Percentiles rank a stretch among this genome's conserved stretches.
phyloP scores from a whole-genome alignment of 805 yeast genomes.

The Cyberlindnera amylophila region DNA sequence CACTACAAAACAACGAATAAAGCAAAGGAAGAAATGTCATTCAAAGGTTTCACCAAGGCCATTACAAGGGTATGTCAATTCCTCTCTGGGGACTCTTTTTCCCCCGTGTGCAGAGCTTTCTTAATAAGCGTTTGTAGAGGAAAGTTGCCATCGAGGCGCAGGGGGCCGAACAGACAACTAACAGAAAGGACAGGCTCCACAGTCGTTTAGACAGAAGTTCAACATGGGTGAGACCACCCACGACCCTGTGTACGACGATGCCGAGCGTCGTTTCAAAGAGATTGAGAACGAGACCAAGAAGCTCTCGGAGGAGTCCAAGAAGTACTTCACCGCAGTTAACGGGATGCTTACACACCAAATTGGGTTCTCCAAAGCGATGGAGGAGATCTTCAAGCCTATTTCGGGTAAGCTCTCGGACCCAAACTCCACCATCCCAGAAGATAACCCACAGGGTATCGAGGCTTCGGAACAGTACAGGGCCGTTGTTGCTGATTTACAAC shows the following conservation, averaged over 20 bases:
- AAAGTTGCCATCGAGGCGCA: no score
- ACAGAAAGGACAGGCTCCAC: slow-evolving; percentile 62
- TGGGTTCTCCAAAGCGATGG: slow-evolving; percentile 93
- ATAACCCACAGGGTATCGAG: slow-evolving; percentile 93
- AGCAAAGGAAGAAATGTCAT: slow-evolving; percentile 51
- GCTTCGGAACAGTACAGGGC: slow-evolving; percentile 91
- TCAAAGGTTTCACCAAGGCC: slow-evolving; percentile 81
- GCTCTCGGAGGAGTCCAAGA: slow-evolving; percentile 81
- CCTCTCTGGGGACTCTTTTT: no score
- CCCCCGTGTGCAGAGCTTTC: no score
- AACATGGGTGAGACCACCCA: slow-evolving; percentile 78
- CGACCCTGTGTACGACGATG: slow-evolving; percentile 90
- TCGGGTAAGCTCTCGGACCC: slow-evolving; percentile 92
- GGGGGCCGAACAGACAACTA: no score
- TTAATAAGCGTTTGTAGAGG: no score
- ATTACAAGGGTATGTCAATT: slow-evolving; percentile 51
- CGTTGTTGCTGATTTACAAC: slow-evolving; percentile 82
- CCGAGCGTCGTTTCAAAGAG: slow-evolving; percentile 93
- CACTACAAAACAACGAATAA: background rate
- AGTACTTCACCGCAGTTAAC: slow-evolving; percentile 87
- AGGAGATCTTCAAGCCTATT: slow-evolving; percentile 93
- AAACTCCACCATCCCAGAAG: slow-evolving; percentile 79
- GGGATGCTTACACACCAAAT: slow-evolving; percentile 92
- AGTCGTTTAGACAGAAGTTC: slow-evolving; percentile 81
- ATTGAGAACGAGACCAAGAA: slow-evolving; percentile 86